Conservation (phyloP, 208 protist species). For the Trypanosomatidae sp. region DNA sequence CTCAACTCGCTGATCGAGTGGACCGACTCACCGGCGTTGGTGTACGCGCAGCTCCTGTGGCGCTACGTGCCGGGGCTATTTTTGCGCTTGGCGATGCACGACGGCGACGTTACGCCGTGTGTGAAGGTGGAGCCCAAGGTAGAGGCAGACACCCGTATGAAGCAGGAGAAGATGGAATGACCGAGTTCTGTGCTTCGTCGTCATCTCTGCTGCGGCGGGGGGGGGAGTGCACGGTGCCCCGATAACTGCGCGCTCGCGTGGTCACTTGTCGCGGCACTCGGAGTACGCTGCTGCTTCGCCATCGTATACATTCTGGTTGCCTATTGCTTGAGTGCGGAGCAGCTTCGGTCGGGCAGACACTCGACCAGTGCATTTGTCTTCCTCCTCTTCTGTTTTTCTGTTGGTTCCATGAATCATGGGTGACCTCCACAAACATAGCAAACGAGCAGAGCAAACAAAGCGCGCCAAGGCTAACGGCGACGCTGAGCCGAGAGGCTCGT, state of each 20-base stretch:
- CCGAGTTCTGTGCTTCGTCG: too few species aligned
- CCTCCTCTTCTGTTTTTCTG: neutral
- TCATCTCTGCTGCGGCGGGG: neutral
- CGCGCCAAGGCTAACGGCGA: neutral
- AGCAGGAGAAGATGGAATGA: constrained; percentile 5
- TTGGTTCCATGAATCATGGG: neutral
- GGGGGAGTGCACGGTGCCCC: neutral
- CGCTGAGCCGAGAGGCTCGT: neutral
- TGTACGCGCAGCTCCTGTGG: constrained; percentile 82
- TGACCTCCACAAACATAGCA: too few species aligned
- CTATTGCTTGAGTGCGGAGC: neutral
- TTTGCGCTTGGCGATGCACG: constrained; percentile 23
- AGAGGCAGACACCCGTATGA: neutral
- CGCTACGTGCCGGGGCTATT: constrained; percentile 61
- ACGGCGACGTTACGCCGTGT: neutral
- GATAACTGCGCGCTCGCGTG: too few species aligned
- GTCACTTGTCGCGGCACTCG: neutral
- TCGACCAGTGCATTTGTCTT: neutral
- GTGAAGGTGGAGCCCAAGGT: constrained; percentile 5
- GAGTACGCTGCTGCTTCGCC: neutral
- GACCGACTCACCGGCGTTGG: constrained; percentile 46
- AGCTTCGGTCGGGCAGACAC: neutral
- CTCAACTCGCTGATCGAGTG: constrained; percentile 70
- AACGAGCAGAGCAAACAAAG: neutral
- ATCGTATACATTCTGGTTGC: neutral